Percentiles rank a stretch among this genome's conserved stretches.
Evolutionary conservation across 768 basidiomycete genomes (phyloP).

Genomic region (Neoboletus subvelutipes): DNA sequence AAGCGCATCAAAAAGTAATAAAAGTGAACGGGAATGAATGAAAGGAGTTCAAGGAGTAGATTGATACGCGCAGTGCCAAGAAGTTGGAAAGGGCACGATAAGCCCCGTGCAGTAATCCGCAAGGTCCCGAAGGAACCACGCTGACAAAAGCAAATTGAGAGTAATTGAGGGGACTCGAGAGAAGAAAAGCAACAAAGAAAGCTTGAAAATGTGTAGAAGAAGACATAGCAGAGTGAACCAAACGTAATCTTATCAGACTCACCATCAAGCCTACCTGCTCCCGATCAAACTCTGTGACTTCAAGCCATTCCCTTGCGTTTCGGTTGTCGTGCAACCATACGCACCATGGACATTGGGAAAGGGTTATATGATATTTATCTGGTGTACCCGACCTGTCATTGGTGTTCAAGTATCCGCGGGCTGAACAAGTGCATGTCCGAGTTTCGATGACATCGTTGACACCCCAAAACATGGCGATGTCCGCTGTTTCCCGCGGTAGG

Average conservation of each 20-base stretch:
- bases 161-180: background rate
- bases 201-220: background rate
- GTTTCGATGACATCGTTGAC: slow-evolving; percentile 22
- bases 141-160: slow-evolving; percentile 15
- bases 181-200: slow-evolving; percentile 4
- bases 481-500: slow-evolving; percentile 50
- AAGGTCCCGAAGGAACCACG: slow-evolving; percentile 6
- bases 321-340: slow-evolving; percentile 25
- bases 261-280: slow-evolving; percentile 28
- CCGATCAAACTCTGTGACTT: slow-evolving; percentile 32
- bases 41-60: slow-evolving; percentile 3
- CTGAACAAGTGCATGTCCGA: slow-evolving; percentile 16
- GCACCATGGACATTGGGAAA: slow-evolving; percentile 20
- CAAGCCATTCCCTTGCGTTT: slow-evolving; percentile 35
- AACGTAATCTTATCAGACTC: slow-evolving; percentile 19
- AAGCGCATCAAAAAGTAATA: slow-evolving; percentile 17
- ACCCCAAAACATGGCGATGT: slow-evolving; percentile 65
- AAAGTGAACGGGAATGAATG: slow-evolving; percentile 7
- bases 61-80: slow-evolving; percentile 4
- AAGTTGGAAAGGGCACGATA: slow-evolving; percentile 7
- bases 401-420: slow-evolving; percentile 14
- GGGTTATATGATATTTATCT: background rate
- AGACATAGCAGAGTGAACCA: background rate
- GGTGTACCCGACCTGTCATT: slow-evolving; percentile 8
- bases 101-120: slow-evolving; percentile 12